Evolutionary conservation across 2,329 filamentous ascomycete genomes (phyloP).

Genomic region (Fusarium azukiicola): DNA sequence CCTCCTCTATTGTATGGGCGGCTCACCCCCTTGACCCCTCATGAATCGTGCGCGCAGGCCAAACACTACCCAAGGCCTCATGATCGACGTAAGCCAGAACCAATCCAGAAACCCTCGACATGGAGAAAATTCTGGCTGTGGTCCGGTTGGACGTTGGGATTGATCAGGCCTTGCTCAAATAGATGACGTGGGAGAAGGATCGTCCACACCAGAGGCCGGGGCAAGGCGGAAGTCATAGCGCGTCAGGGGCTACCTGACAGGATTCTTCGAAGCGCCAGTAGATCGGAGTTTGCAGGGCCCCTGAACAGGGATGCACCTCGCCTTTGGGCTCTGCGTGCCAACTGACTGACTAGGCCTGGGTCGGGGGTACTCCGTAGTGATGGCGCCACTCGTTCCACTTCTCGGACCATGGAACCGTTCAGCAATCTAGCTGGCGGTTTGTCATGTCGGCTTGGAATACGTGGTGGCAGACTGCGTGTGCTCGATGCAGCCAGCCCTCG

Average conservation of each 20-base stretch:
- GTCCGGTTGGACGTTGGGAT: neutral
- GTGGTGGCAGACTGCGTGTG: neutral
- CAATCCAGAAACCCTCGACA: neutral
- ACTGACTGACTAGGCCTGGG: neutral
- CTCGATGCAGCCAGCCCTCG: neutral
- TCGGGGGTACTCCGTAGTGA: neutral
- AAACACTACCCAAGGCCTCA: neutral
- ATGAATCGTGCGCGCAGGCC: neutral
- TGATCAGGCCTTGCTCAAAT: neutral
- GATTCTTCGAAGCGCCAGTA: neutral
- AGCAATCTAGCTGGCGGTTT: neutral
- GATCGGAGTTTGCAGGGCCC: conserved; percentile 7
- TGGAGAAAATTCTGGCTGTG: neutral
- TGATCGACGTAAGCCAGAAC: neutral
- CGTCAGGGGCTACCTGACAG: neutral
- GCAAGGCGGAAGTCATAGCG: conserved; percentile 20
- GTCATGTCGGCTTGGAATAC: neutral
- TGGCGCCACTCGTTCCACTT: conserved; percentile 21
- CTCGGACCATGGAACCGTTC: conserved; percentile 12
- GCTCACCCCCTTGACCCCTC: neutral
- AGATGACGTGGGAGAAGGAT: conserved; percentile 4
- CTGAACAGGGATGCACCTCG: conserved; percentile 1
- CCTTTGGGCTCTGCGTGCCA: neutral
- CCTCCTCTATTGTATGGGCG: neutral
- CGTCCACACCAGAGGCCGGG: conserved; percentile 10